Evolutionary conservation across 176 grass and related monocot genomes (phyloP).

Genomic region (Echinochloa phyllopogon): DNA sequence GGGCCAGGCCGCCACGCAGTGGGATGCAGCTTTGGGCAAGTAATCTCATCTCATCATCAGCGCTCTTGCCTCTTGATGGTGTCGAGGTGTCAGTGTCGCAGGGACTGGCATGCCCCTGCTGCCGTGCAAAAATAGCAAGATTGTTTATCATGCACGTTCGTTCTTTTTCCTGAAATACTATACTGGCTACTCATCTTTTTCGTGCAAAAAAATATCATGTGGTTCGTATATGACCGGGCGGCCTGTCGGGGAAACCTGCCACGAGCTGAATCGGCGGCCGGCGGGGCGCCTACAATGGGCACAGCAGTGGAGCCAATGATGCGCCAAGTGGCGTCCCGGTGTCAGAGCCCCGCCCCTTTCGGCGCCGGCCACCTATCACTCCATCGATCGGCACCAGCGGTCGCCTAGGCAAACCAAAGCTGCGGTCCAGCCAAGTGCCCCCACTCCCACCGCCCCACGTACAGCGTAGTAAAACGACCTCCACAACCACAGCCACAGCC

Average conservation of each 20-base stretch:
- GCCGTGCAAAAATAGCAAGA: constrained; percentile 18
- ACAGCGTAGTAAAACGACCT: too few relatives aligned
- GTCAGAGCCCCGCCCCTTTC: constrained; percentile 32
- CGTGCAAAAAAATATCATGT: too few relatives aligned
- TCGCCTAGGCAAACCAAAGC: neutral
- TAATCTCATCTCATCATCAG: too few relatives aligned
- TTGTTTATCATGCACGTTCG: neutral
- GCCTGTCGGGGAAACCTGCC: neutral
- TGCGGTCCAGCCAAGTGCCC: neutral
- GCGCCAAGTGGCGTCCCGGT: constrained; percentile 29
- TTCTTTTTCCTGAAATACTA: too few relatives aligned
- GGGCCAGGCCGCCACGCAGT: neutral
- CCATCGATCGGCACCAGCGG: too few relatives aligned
- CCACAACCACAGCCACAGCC: too few relatives aligned
- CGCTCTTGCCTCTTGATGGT: too few relatives aligned
- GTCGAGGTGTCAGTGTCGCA: neutral
- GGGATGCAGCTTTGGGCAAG: constrained; percentile 14
- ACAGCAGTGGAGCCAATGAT: neutral
- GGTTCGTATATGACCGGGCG: neutral
- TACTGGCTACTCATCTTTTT: too few relatives aligned
- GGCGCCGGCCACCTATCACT: neutral
- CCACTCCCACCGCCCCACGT: neutral
- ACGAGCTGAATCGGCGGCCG: neutral
- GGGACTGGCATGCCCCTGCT: neutral
- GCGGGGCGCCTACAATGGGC: neutral